Evolutionary conservation across 768 basidiomycete species (phyloP).

Genomic region (Phylloporus arenicola): DNA sequence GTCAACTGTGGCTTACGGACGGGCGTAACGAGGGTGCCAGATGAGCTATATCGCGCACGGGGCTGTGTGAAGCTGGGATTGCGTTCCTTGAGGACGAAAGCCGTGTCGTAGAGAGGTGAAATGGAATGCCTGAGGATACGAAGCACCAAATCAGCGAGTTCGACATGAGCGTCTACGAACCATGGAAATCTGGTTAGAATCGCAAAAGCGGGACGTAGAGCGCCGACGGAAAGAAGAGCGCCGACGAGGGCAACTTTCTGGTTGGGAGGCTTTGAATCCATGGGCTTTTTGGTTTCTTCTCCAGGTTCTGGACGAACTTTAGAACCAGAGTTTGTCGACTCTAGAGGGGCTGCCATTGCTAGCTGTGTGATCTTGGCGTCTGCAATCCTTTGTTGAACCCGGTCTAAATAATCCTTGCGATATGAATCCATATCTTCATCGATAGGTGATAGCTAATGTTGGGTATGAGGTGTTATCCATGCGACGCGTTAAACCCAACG

Average conservation of each 20-base stretch:
- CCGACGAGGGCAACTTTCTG: slow-evolving; percentile 77
- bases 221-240: slow-evolving; percentile 84
- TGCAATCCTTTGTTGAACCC: slow-evolving; percentile 58
- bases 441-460: slow-evolving; percentile 58
- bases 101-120: slow-evolving; percentile 54
- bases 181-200: slow-evolving; percentile 82
- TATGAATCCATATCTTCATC: slow-evolving; percentile 74
- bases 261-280: slow-evolving; percentile 46
- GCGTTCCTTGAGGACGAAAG: slow-evolving; percentile 50
- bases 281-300: slow-evolving; percentile 31
- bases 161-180: slow-evolving; percentile 74
- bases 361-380: slow-evolving; percentile 70
- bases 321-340: slow-evolving; percentile 41
- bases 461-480: slow-evolving; percentile 4
- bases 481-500: slow-evolving; percentile 22
- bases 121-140: slow-evolving; percentile 69
- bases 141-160: slow-evolving; percentile 83
- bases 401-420: slow-evolving; percentile 58
- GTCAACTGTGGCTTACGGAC: slow-evolving; percentile 66
- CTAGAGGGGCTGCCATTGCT: slow-evolving; percentile 81
- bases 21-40: slow-evolving; percentile 47
- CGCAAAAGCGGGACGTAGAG: slow-evolving; percentile 68
- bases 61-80: slow-evolving; percentile 59
- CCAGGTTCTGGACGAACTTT: slow-evolving; percentile 37
- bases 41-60: slow-evolving; percentile 56